Evolutionary conservation across 805 yeast genomes (phyloP).

Genomic region (Lachancea sp.): DNA sequence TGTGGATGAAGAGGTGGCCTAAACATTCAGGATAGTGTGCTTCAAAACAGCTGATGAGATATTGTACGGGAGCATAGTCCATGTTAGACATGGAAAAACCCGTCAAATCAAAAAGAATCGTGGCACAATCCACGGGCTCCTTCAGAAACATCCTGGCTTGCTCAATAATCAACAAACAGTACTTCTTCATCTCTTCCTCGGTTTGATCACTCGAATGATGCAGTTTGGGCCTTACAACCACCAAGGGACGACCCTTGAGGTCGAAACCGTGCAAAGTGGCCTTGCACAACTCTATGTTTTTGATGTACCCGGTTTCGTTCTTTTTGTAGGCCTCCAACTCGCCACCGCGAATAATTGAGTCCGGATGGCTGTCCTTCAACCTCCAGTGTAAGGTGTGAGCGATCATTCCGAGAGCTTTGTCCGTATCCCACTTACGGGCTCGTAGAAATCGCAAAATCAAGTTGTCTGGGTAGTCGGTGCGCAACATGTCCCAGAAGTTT

Average conservation of each 20-base stretch:
- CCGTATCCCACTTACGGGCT: slow-evolving; percentile 81
- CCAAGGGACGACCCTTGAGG: slow-evolving; percentile 67
- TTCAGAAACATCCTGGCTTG: slow-evolving; percentile 66
- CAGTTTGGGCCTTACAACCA: slow-evolving; percentile 68
- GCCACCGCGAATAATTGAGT: slow-evolving; percentile 58
- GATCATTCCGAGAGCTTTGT: slow-evolving; percentile 63
- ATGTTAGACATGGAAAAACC: slow-evolving; percentile 87
- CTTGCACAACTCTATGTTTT: slow-evolving; percentile 51
- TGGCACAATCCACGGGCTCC: slow-evolving; percentile 73
- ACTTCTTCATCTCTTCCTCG: slow-evolving; percentile 65
- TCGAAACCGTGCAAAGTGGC: slow-evolving; percentile 73
- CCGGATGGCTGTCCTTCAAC: slow-evolving; percentile 49
- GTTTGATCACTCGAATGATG: slow-evolving; percentile 68
- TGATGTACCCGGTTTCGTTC: slow-evolving; percentile 37
- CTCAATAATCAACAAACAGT: slow-evolving; percentile 73
- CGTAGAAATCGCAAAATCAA: slow-evolving; percentile 67
- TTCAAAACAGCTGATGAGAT: slow-evolving; percentile 82
- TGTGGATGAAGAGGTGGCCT: slow-evolving; percentile 77
- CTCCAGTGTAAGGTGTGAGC: slow-evolving; percentile 77
- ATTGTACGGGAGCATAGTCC: slow-evolving; percentile 89
- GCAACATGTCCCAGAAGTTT: slow-evolving; percentile 53
- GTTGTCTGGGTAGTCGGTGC: slow-evolving; percentile 80
- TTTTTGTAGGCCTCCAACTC: slow-evolving; percentile 55
- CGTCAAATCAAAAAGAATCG: slow-evolving; percentile 78
- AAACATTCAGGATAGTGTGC: slow-evolving; percentile 95